These are phyloP conservation scores for Cutaneotrichosporon sp. DNA, from an alignment of 1,284 basidiomycete genomes.

Conservation along the genomic window DNA sequence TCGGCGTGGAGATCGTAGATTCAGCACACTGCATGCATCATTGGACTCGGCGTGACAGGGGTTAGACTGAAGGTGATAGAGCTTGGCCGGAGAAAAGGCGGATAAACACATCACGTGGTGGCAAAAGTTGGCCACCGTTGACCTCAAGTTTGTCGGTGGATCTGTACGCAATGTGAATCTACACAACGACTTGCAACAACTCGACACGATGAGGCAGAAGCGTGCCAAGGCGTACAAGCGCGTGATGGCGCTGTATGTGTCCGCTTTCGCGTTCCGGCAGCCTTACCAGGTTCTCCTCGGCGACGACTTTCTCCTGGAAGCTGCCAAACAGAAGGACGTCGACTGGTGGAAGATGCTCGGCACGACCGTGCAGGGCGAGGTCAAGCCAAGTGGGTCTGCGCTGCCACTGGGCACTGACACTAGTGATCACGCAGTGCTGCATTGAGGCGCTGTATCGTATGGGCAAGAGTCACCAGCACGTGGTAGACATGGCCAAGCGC, in stretches of 20 bases:
- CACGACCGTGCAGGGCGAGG: constrained; percentile 69
- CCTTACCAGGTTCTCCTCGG: constrained; percentile 87
- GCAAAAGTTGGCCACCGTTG: constrained; percentile 2
- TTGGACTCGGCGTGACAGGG: neutral
- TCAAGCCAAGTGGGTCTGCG: constrained; percentile 73
- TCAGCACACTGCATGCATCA: constrained; percentile 1
- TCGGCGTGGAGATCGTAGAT: neutral
- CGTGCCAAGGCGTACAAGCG: constrained; percentile 86
- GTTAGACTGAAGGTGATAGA: neutral
- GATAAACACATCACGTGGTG: neutral
- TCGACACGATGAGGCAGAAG: constrained; percentile 72
- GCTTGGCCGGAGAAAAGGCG: neutral
- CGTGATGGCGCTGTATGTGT: constrained; percentile 79
- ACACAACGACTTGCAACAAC: neutral
- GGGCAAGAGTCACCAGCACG: constrained; percentile 63
- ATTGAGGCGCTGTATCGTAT: constrained; percentile 82
- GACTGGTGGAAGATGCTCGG: constrained; percentile 69
- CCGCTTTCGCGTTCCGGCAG: constrained; percentile 79
- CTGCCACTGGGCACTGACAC: neutral
- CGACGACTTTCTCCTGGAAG: constrained; percentile 72
- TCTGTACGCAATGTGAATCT: neutral
- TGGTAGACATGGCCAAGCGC: constrained; percentile 77
- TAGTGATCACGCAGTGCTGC: constrained; percentile 96
- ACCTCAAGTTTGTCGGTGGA: neutral
- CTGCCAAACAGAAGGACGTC: constrained; percentile 52